These are phyloP conservation scores for Nemania sp. DNA, from an alignment of 2,329 filamentous ascomycete genomes.

Conservation along the genomic window DNA sequence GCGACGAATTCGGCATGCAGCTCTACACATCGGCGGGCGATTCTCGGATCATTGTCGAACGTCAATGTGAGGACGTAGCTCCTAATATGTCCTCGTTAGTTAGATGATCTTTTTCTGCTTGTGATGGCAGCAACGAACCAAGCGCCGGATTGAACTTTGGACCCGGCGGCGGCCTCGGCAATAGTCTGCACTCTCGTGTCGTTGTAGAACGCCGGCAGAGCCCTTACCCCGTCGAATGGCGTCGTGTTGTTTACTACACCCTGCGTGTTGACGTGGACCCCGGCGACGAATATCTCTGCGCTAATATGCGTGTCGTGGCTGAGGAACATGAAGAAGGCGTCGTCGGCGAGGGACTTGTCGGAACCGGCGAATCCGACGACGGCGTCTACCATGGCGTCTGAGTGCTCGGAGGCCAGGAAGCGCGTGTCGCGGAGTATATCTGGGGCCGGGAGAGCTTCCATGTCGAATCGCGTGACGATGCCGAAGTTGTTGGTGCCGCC, in stretches of 20 bases:
- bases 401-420: conserved; percentile 25
- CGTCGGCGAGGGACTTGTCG: conserved; percentile 31
- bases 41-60: conserved; percentile 31
- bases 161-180: conserved; percentile 29
- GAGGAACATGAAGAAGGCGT: conserved; percentile 32
- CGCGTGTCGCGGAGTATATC: conserved; percentile 32
- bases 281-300: conserved; percentile 18
- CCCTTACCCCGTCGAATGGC: conserved; percentile 25
- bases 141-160: conserved; percentile 21
- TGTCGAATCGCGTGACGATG: conserved; percentile 45
- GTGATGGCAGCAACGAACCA: conserved; percentile 22
- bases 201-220: conserved; percentile 29
- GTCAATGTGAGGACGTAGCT: conserved; percentile 29
- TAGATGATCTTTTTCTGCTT: background rate
- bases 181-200: conserved; percentile 22
- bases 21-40: conserved; percentile 26
- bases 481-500: conserved; percentile 55
- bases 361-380: conserved; percentile 31
- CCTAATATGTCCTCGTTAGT: conserved; percentile 25
- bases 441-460: conserved; percentile 38
- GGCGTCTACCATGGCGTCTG: conserved; percentile 29
- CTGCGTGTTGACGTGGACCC: conserved; percentile 32
- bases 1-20: conserved; percentile 26
- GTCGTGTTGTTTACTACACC: conserved; percentile 28
- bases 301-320: conserved; percentile 19